phyloP scores from a whole-genome alignment of 1,284 basidiomycete genomes.

The Hortiboletus rubellus region DNA sequence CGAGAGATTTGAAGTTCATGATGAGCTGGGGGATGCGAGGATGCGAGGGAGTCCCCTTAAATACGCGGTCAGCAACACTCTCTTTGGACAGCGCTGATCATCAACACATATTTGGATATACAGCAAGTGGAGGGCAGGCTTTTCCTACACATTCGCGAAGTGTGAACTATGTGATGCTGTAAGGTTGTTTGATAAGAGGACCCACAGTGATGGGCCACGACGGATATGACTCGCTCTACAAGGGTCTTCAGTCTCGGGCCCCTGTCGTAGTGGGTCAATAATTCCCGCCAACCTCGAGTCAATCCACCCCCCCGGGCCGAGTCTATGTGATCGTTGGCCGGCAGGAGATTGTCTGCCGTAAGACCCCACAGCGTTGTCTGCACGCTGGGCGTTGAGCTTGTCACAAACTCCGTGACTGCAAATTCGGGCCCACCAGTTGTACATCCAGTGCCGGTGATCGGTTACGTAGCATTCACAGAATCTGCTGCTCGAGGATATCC shows the following conservation, averaged over 20 bases:
- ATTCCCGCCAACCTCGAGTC: neutral
- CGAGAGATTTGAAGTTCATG: constrained; percentile 32
- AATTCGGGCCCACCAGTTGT: neutral
- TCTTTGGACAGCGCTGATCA: constrained; percentile 6
- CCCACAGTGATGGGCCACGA: too few species aligned
- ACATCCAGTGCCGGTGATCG: neutral
- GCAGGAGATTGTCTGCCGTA: neutral
- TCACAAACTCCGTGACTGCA: neutral
- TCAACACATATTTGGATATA: too few species aligned
- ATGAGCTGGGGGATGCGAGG: neutral
- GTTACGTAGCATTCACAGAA: neutral
- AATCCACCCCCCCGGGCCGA: too few species aligned
- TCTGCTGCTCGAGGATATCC: neutral
- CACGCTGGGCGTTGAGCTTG: constrained; percentile 1
- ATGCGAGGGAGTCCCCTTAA: constrained; percentile 3
- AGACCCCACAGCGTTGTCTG: constrained; percentile 2
- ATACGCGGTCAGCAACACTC: neutral
- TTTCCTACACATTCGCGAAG: too few species aligned
- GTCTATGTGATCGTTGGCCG: neutral
- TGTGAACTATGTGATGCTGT: too few species aligned
- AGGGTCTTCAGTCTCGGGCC: too few species aligned
- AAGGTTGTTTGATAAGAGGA: too few species aligned
- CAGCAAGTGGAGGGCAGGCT: constrained; percentile 3
- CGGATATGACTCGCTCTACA: too few species aligned
- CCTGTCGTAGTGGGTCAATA: neutral